Evolutionary conservation across 2,329 filamentous ascomycete genomes (phyloP).

Genomic region (Colletotrichum sidae): DNA sequence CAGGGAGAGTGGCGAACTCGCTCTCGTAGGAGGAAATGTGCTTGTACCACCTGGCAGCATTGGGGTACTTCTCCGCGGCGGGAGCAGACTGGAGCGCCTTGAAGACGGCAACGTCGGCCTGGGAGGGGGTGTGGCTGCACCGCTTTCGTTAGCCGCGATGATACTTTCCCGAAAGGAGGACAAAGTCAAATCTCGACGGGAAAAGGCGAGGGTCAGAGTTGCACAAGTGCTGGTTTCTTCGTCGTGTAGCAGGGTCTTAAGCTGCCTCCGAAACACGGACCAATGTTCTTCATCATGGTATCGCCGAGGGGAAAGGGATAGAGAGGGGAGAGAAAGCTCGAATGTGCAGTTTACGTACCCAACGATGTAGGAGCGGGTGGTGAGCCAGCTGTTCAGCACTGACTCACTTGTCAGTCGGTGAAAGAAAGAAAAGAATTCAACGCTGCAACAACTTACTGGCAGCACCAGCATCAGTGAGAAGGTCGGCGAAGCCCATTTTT

Average conservation of each 20-base stretch:
- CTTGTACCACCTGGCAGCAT: constrained; percentile 98
- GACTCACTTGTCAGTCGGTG: constrained; percentile 46
- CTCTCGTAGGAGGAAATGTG: constrained; percentile 94
- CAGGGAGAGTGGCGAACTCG: constrained; percentile 90
- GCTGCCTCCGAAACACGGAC: constrained; percentile 95
- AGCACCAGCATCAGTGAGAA: constrained; percentile 72
- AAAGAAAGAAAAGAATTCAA: constrained; percentile 39
- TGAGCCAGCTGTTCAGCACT: constrained; percentile 80
- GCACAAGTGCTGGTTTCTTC: constrained; percentile 79
- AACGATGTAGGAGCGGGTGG: constrained; percentile 83
- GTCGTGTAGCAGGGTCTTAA: constrained; percentile 91
- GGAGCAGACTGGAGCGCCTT: constrained; percentile 85
- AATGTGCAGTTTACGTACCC: constrained; percentile 70
- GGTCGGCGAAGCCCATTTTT: constrained; percentile 78
- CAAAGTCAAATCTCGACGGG: constrained; percentile 9
- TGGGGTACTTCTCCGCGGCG: constrained; percentile 86
- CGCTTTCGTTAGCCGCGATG: constrained; percentile 23
- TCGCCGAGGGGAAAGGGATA: constrained; percentile 22
- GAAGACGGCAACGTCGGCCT: constrained; percentile 96
- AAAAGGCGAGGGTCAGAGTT: constrained; percentile 70
- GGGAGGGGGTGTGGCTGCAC: constrained; percentile 74
- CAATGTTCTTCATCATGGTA: constrained; percentile 86
- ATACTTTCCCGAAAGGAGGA: constrained; percentile 2
- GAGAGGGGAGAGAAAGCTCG: constrained; percentile 2
- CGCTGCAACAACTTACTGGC: constrained; percentile 55